Conservation (phyloP, 208 protist species). For the Trypanosoma vivax region DNA sequence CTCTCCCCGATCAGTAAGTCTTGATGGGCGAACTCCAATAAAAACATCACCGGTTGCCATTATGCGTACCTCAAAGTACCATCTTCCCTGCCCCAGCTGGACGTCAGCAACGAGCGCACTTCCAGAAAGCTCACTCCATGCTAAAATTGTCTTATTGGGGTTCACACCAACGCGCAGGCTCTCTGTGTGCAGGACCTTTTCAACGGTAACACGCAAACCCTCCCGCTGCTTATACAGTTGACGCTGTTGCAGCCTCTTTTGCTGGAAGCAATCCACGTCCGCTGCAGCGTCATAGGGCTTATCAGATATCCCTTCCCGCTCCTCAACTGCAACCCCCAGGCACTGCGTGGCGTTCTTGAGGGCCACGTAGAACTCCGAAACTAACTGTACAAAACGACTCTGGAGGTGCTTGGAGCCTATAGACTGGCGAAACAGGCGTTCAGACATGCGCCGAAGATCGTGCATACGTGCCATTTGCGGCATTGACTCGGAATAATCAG, state of each 20-base stretch:
- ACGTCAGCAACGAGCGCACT: conserved; percentile 47
- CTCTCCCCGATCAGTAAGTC: conserved; percentile 8
- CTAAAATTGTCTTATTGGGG: conserved; percentile 54
- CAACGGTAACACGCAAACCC: conserved; percentile 49
- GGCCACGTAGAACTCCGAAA: conserved; percentile 64
- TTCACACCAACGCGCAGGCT: conserved; percentile 70
- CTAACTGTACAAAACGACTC: conserved; percentile 69
- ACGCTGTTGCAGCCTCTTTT: conserved; percentile 56
- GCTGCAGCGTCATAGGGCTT: conserved; percentile 5
- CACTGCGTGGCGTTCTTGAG: conserved; percentile 60
- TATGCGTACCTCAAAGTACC: conserved; percentile 88
- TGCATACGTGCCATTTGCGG: conserved; percentile 29
- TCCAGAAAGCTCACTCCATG: conserved; percentile 39
- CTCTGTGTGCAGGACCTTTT: conserved; percentile 47
- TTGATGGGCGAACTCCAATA: conserved; percentile 65
- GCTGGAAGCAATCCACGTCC: conserved; percentile 39
- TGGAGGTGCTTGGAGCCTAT: conserved; percentile 29
- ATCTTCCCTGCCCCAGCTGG: conserved; percentile 56
- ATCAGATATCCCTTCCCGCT: background rate
- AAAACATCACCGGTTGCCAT: conserved; percentile 50
- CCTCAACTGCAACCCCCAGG: conserved; percentile 20
- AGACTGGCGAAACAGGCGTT: conserved; percentile 50
- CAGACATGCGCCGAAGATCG: conserved; percentile 66
- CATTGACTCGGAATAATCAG: conserved; percentile 31
- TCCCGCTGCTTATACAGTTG: conserved; percentile 53